A percentile compares a stretch with the other conserved stretches of the same genome.
Conservation (phyloP, 208 protist species). For the Wallacemonas rigidus region DNA sequence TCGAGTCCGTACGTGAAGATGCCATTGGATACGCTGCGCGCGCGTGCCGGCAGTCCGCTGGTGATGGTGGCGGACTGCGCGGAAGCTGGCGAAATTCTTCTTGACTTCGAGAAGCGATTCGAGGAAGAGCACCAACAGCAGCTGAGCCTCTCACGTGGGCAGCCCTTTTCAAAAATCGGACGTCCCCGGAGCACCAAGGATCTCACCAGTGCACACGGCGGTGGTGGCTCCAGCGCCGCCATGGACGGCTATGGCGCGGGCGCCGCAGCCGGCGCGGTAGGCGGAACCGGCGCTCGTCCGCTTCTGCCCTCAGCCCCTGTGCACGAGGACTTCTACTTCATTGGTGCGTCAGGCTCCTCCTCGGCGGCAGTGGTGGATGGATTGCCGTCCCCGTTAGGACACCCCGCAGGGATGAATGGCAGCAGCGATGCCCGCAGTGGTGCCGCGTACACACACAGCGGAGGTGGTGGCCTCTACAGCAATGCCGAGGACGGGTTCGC, state of each 20-base stretch:
- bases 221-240: slow-evolving; percentile 20
- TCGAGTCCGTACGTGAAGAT: slow-evolving; percentile 42
- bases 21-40: slow-evolving; percentile 58
- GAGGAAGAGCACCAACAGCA: slow-evolving; percentile 66
- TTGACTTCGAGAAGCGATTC: slow-evolving; percentile 58
- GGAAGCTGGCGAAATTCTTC: slow-evolving; percentile 66
- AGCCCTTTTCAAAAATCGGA: slow-evolving; percentile 38
- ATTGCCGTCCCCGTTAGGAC: neutral
- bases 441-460: neutral
- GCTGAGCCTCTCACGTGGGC: slow-evolving; percentile 43
- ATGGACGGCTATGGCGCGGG: slow-evolving; percentile 9
- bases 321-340: slow-evolving; percentile 82
- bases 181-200: slow-evolving; percentile 27
- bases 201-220: slow-evolving; percentile 14
- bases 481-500: neutral
- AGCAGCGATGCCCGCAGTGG: neutral
- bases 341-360: slow-evolving; percentile 63
- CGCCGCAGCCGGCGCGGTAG: slow-evolving; percentile 15
- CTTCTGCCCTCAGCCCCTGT: slow-evolving; percentile 15
- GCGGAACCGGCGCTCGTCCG: neutral
- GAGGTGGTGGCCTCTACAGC: neutral
- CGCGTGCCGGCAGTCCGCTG: slow-evolving; percentile 69
- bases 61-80: slow-evolving; percentile 86
- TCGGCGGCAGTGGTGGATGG: slow-evolving; percentile 6
- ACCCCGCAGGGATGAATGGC: slow-evolving; percentile 3